Percentiles rank a stretch among this genome's conserved stretches.
These are phyloP conservation scores for Boletellus deceptivus DNA, from an alignment of 1,284 basidiomycete species.

Conservation along the genomic window DNA sequence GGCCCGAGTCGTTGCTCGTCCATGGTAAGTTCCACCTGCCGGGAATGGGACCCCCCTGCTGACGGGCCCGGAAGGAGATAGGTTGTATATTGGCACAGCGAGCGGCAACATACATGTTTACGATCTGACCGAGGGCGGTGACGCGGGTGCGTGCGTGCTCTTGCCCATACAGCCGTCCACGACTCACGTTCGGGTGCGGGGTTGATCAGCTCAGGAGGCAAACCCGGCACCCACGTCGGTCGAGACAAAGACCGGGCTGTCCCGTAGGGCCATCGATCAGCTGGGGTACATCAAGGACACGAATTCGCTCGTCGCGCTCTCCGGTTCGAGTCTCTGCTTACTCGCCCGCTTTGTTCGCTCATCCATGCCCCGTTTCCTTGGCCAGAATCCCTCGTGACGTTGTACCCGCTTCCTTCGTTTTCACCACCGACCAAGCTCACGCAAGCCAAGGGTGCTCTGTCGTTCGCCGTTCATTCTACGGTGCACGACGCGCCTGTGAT, in stretches of 20 bases:
- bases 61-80: slow-evolving; percentile 51
- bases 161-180: not conserved
- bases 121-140: slow-evolving; percentile 40
- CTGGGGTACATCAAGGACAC: slow-evolving; percentile 82
- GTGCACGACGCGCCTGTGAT: slow-evolving; percentile 40
- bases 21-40: slow-evolving; percentile 33
- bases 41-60: slow-evolving; percentile 3
- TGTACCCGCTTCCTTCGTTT: slow-evolving; percentile 63
- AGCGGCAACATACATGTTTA: slow-evolving; percentile 72
- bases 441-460: slow-evolving; percentile 77
- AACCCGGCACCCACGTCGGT: slow-evolving; percentile 47
- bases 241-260: slow-evolving; percentile 65
- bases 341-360: not conserved
- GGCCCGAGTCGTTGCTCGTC: slow-evolving; percentile 42
- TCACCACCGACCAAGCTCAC: slow-evolving; percentile 68
- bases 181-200: slow-evolving; percentile 2
- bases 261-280: slow-evolving; percentile 78
- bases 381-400: slow-evolving; percentile 60
- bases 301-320: slow-evolving; percentile 77
- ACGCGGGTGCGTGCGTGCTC: slow-evolving; percentile 35
- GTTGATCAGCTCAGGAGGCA: slow-evolving; percentile 30
- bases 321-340: slow-evolving; percentile 51
- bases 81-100: slow-evolving; percentile 74
- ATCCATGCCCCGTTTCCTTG: not conserved
- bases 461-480: slow-evolving; percentile 72